phyloP scores from a whole-genome alignment of 495 filamentous ascomycete genomes.

The Wilcoxina mikolae region DNA sequence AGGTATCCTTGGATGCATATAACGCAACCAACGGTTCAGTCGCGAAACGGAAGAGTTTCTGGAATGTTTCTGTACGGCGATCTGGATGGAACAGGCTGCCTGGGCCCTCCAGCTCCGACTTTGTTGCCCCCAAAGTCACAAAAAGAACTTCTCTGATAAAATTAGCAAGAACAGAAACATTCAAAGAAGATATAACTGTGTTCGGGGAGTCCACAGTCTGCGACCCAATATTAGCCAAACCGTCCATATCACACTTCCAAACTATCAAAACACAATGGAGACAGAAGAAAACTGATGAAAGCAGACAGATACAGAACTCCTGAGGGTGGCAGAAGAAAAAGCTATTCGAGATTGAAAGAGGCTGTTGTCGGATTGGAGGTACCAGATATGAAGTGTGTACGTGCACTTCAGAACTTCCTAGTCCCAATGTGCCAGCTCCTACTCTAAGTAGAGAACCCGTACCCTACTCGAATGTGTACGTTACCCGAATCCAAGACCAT shows the following conservation, averaged over 20 bases:
- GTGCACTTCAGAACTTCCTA: too few species aligned
- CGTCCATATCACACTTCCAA: conserved; percentile 15
- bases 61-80: conserved; percentile 58
- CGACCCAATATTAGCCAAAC: conserved; percentile 13
- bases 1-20: conserved; percentile 75
- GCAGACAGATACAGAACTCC: neutral
- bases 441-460: too few species aligned
- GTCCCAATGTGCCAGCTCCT: too few species aligned
- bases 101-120: conserved; percentile 58
- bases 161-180: conserved; percentile 53
- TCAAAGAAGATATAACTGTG: conserved; percentile 21
- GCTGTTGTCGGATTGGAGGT: too few species aligned
- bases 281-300: neutral
- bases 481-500: too few species aligned
- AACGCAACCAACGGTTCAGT: conserved; percentile 71
- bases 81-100: conserved; percentile 68
- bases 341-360: too few species aligned
- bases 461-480: too few species aligned
- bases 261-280: neutral
- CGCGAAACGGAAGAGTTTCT: conserved; percentile 78
- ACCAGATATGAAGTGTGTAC: too few species aligned
- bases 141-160: conserved; percentile 65
- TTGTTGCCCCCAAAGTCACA: conserved; percentile 71
- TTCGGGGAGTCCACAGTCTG: conserved; percentile 9
- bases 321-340: too few species aligned